phyloP scores from a whole-genome alignment of 2,329 filamentous ascomycete genomes.

The Stachybotrys chartarum region DNA sequence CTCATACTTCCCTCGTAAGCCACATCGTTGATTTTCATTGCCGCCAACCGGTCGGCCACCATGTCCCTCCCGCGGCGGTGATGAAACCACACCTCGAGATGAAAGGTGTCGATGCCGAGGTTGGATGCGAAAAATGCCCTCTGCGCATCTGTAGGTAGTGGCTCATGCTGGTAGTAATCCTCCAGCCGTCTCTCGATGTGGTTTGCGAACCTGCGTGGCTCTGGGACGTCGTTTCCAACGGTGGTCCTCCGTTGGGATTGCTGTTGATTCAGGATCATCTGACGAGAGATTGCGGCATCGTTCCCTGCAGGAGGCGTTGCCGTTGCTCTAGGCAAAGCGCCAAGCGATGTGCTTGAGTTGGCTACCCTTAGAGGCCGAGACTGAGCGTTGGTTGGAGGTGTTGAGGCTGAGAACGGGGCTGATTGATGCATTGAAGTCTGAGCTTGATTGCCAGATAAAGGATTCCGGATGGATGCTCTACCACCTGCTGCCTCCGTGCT shows the following conservation, averaged over 20 bases:
- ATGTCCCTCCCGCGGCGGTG: constrained; percentile 43
- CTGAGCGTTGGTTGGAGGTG: constrained; percentile 10
- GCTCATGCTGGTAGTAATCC: constrained; percentile 42
- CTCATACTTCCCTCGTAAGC: constrained; percentile 21
- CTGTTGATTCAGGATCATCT: constrained; percentile 38
- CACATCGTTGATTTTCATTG: constrained; percentile 31
- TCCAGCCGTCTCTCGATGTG: constrained; percentile 45
- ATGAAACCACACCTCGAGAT: constrained; percentile 50
- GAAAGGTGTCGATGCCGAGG: constrained; percentile 41
- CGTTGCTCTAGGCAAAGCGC: constrained; percentile 11
- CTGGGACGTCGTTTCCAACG: constrained; percentile 30
- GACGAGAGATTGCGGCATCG: constrained; percentile 25
- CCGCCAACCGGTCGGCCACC: constrained; percentile 36
- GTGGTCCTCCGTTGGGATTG: constrained; percentile 31
- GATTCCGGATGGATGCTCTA: constrained; percentile 1
- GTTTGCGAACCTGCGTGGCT: constrained; percentile 37
- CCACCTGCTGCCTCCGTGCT: constrained; percentile 6
- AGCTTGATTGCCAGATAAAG: constrained; percentile 11
- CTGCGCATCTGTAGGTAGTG: constrained; percentile 40
- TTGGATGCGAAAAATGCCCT: constrained; percentile 48
- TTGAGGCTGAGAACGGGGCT: constrained; percentile 4
- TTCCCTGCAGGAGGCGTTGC: constrained; percentile 10
- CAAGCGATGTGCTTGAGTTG: constrained; percentile 2
- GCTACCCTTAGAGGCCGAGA: constrained; percentile 14
- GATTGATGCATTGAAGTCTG: constrained; percentile 7